Percentiles rank a stretch among this genome's conserved stretches.
These are phyloP conservation scores for Alternaria sp. DNA, from an alignment of 2,329 filamentous ascomycete genomes.

Conservation along the genomic window DNA sequence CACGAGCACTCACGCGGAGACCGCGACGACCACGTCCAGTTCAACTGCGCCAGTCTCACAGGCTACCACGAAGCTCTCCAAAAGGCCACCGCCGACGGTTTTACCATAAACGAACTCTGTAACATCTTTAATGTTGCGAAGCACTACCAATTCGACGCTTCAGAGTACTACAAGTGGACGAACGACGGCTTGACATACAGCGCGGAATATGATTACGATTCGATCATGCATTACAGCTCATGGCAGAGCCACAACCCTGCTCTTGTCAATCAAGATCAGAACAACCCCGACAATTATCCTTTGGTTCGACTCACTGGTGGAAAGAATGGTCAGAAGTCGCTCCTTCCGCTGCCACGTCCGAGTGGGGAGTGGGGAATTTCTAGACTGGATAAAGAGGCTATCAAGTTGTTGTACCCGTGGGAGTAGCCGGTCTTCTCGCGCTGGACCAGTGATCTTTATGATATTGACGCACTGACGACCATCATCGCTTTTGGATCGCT, in stretches of 20 bases:
- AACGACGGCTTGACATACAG: neutral
- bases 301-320: neutral
- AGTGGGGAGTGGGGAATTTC: neutral
- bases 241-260: neutral
- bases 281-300: neutral
- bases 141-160: neutral
- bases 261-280: neutral
- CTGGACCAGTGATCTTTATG: neutral
- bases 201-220: neutral
- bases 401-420: neutral
- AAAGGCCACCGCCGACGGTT: neutral
- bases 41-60: neutral
- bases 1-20: constrained; percentile 5
- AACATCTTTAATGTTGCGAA: neutral
- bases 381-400: neutral
- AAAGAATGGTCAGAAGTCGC: neutral
- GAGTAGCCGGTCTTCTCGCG: neutral
- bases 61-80: neutral
- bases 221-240: constrained; percentile 3
- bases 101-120: neutral
- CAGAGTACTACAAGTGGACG: neutral
- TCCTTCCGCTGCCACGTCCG: neutral
- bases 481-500: neutral
- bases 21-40: neutral
- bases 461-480: neutral